Conservation (phyloP, 345 rosid species). For the Hibiscus mutabilis region DNA sequence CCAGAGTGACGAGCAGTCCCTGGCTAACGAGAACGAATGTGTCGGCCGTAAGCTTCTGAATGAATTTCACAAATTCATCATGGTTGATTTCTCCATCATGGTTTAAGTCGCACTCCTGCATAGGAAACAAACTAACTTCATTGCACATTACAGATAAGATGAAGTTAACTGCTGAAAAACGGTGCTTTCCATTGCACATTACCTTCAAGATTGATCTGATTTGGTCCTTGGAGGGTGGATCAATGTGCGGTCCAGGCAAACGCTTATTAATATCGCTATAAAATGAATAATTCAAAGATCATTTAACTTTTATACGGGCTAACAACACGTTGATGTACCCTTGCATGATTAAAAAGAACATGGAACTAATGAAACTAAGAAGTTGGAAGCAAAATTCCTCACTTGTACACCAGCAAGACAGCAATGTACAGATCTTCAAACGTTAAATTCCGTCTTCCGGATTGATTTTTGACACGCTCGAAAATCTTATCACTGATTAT, state of each 20-base stretch:
- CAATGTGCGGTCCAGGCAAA: slow-evolving; percentile 97
- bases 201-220: slow-evolving; percentile 59
- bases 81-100: slow-evolving; percentile 65
- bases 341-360: too few relatives aligned
- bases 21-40: slow-evolving; percentile 63
- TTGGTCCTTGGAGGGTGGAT: slow-evolving; percentile 77
- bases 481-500: slow-evolving; percentile 61
- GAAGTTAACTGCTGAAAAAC: neutral
- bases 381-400: slow-evolving; percentile 7
- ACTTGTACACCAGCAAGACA: slow-evolving; percentile 84
- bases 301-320: neutral
- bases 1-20: slow-evolving; percentile 67
- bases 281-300: neutral
- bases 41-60: slow-evolving; percentile 53
- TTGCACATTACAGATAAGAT: too few relatives aligned
- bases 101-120: slow-evolving; percentile 73
- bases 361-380: neutral
- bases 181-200: neutral
- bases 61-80: slow-evolving; percentile 73
- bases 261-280: slow-evolving; percentile 80
- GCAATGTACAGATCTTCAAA: slow-evolving; percentile 92
- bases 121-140: neutral
- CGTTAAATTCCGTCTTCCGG: slow-evolving; percentile 48
- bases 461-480: slow-evolving; percentile 41
- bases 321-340: neutral